Conservation (phyloP, 2,329 filamentous ascomycete genomes). For the Sarocladiaceae sp. region DNA sequence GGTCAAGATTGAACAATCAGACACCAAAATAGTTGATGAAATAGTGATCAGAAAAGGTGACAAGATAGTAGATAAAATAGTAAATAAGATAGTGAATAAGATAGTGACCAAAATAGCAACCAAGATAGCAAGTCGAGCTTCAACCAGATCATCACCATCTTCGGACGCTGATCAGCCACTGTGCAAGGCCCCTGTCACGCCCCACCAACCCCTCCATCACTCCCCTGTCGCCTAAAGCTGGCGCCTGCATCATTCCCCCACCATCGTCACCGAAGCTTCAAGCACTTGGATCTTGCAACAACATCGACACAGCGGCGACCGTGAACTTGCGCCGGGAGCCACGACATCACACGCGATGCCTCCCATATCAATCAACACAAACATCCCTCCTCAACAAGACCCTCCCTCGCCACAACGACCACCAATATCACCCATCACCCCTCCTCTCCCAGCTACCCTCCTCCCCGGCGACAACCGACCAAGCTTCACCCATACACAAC, state of each 20-base stretch:
- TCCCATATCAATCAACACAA: conserved; percentile 11
- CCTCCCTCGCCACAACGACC: conserved; percentile 7
- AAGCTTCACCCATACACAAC: conserved; percentile 38
- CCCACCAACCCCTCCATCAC: too few species aligned
- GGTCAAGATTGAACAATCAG: too few species aligned
- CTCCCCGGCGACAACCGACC: conserved; percentile 6
- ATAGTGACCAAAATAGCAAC: background rate
- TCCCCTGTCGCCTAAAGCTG: too few species aligned
- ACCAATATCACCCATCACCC: conserved; percentile 11
- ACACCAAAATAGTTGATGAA: too few species aligned
- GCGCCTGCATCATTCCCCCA: background rate
- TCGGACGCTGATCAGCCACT: background rate
- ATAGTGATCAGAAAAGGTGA: too few species aligned
- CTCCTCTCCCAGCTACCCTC: conserved; percentile 1
- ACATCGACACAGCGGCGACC: background rate
- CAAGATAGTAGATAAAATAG: background rate
- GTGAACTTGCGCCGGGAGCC: background rate
- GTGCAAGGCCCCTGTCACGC: background rate
- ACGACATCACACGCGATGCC: conserved; percentile 7
- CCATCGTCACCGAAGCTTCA: background rate
- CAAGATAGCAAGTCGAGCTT: background rate
- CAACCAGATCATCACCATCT: background rate
- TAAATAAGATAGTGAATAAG: background rate
- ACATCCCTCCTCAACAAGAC: background rate
- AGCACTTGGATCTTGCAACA: background rate